These are phyloP conservation scores for Chrysophaeum taylorii DNA, from an alignment of 352 stramenopile species.

Conservation along the genomic window DNA sequence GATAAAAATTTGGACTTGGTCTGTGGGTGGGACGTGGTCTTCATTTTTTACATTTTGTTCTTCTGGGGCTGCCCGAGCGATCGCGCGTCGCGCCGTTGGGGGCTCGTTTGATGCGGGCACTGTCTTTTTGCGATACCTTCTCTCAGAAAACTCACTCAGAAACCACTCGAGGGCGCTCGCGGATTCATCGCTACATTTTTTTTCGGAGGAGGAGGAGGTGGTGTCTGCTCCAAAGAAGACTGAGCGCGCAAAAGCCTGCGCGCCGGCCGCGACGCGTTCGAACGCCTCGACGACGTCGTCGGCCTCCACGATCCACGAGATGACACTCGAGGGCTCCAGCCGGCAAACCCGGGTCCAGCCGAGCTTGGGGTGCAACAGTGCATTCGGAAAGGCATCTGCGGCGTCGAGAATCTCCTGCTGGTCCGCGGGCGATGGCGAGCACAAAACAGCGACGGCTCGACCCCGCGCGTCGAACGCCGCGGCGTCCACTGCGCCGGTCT, in stretches of 20 bases:
- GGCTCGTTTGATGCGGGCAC: no score
- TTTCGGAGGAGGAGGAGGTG: no score
- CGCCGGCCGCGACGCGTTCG: neutral
- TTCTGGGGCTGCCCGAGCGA: no score
- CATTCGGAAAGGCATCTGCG: neutral
- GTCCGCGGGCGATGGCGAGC: neutral
- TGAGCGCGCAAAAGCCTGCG: neutral
- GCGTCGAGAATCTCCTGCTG: neutral
- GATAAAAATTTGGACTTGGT: no score
- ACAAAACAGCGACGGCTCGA: neutral
- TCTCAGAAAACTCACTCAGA: no score
- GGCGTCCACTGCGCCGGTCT: constrained; percentile 5
- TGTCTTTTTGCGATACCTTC: no score
- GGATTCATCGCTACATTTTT: no score
- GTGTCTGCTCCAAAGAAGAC: no score
- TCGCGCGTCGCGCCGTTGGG: no score
- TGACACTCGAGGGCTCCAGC: neutral
- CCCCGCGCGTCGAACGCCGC: neutral
- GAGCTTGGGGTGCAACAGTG: constrained; percentile 1
- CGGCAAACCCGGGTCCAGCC: neutral
- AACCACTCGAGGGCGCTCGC: no score
- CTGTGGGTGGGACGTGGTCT: no score
- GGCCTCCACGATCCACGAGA: neutral
- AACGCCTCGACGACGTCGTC: neutral
- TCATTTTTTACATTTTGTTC: no score